Base-by-base conservation (phyloP, 192 early-diverging fungal species). In the Backusella sp. region DNA sequence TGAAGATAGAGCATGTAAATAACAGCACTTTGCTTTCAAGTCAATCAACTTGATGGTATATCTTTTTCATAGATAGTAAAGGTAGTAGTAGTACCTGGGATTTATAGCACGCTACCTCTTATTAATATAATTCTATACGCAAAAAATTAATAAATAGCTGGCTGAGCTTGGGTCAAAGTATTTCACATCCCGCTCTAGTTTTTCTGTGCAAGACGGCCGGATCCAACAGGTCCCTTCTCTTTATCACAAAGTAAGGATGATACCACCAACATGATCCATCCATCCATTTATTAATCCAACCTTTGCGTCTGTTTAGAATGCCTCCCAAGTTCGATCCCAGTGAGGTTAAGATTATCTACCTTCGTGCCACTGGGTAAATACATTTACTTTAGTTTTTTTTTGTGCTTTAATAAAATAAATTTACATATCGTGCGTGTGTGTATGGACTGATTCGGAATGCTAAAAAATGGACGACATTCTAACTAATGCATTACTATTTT, bases 301-400 rank as follows among this genome's bases (percentile, higher is more conserved):
- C 0, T 30, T 14, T 12, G 28, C 28, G 17, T 71, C 4, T 17
- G 19, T 21, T 32, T 70, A 72, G 72, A 36, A 79, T 79, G 78
- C 95, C 95, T 79, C 95, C 94, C 83, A 95, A 96, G 91, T 87
- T 93, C 85, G 95, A 96, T 85, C 91, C 95, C 77, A 84, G 77
- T 79, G 92, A 90, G 82, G 85, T 95, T 79, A 90, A 89, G 79
- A 86, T 87, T 73, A 90, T 99, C 86, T 93, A 95, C 88, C 93
- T 99, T 86, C 91, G 98, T 80, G 90, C 96, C 78, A 97, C 96
- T 81, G 97, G 77, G 73, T 73, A 37, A 41, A 35, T 66, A 36
- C 19, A 23, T 23, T 32, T 34, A 32, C 39, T 39, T 62, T 46
- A 56, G 35, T 35, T 72, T 72, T 72, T 72, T 70, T 44, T 70